A percentile compares a stretch with the other conserved stretches of the same genome.
Conservation (phyloP, 2,329 filamentous ascomycete genomes). For the Aspergillus clavatus region DNA sequence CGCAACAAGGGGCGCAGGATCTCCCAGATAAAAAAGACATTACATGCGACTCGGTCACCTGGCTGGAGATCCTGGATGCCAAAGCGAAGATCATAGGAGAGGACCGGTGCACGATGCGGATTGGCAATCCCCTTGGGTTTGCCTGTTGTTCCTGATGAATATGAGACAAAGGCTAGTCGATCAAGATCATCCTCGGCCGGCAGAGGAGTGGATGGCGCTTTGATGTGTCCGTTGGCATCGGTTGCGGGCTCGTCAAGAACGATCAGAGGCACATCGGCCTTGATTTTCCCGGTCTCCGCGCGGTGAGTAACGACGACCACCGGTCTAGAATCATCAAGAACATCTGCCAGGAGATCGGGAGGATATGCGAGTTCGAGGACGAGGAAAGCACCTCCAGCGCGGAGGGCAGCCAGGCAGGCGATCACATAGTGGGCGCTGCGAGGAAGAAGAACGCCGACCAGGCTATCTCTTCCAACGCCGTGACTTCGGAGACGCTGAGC, state of each 20-base stretch:
- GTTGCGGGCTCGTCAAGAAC: conserved; percentile 52
- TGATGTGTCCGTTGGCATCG: conserved; percentile 36
- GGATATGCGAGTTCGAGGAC: conserved; percentile 78
- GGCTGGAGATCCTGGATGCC: conserved; percentile 62
- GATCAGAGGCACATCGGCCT: conserved; percentile 57
- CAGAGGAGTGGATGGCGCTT: conserved; percentile 44
- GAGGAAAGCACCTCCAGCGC: conserved; percentile 73
- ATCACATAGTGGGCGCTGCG: conserved; percentile 76
- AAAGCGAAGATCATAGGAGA: conserved; percentile 70
- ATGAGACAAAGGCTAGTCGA: conserved; percentile 72
- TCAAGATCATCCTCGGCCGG: conserved; percentile 66
- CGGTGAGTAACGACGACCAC: conserved; percentile 65
- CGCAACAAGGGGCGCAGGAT: conserved; percentile 71
- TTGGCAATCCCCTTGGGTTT: conserved; percentile 80
- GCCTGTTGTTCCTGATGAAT: conserved; percentile 72
- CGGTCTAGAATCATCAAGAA: conserved; percentile 70
- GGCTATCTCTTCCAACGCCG: conserved; percentile 66
- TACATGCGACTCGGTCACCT: conserved; percentile 77
- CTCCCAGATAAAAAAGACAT: conserved; percentile 85
- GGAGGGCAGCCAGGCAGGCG: conserved; percentile 70
- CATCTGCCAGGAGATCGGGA: conserved; percentile 66
- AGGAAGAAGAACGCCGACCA: conserved; percentile 71
- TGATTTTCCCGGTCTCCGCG: conserved; percentile 62
- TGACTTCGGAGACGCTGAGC: conserved; percentile 59
- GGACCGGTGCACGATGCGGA: conserved; percentile 67